A percentile compares a stretch with the other conserved stretches of the same genome.
phyloP scores from a whole-genome alignment of 768 basidiomycete species.

The Serendipita sp. region DNA sequence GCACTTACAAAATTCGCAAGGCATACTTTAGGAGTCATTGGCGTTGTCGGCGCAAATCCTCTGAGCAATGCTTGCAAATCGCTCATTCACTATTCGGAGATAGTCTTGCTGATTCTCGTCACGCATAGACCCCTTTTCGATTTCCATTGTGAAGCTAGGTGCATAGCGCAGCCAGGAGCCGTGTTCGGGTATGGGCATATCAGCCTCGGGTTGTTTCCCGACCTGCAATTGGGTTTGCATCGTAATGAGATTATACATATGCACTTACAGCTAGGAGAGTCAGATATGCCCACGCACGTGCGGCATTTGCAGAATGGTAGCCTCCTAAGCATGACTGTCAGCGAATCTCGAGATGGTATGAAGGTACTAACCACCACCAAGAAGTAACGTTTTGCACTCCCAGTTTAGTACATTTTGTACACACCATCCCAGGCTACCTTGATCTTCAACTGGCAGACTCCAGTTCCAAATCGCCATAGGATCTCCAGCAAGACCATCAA shows the following conservation, averaged over 20 bases:
- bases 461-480: constrained; percentile 62
- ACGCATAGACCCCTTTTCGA: constrained; percentile 53
- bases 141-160: constrained; percentile 69
- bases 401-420: constrained; percentile 36
- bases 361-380: constrained; percentile 50
- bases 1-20: no score
- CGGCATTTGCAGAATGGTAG: constrained; percentile 69
- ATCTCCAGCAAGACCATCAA: constrained; percentile 76
- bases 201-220: constrained; percentile 36
- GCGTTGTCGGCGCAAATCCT: not conserved
- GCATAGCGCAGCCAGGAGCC: constrained; percentile 52
- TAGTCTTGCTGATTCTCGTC: constrained; percentile 58
- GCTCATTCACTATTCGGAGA: constrained; percentile 13
- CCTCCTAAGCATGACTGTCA: constrained; percentile 43
- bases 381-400: constrained; percentile 46
- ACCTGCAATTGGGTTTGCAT: constrained; percentile 29
- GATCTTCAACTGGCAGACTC: constrained; percentile 34
- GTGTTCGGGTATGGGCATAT: constrained; percentile 64
- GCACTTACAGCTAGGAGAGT: constrained; percentile 57
- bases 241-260: not conserved
- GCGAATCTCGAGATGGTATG: constrained; percentile 11
- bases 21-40: no score
- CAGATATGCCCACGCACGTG: constrained; percentile 72
- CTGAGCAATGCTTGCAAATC: not conserved
- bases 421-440: constrained; percentile 59